Base-by-base conservation (phyloP, 768 basidiomycete species). In the Hygrophorus pudorinus region DNA sequence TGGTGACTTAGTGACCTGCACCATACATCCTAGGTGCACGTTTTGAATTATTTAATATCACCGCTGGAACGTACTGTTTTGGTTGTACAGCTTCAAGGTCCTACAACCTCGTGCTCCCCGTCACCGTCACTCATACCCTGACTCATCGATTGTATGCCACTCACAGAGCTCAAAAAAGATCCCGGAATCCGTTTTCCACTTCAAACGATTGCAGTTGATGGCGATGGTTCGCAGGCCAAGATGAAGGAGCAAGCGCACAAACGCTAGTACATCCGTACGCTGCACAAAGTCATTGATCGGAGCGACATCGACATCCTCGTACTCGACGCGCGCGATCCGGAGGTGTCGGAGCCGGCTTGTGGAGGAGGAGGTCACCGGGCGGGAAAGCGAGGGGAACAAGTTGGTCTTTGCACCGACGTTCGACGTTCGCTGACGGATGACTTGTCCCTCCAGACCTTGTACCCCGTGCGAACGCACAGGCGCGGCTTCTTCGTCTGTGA, bases 301-400 rank as follows among this genome's bases (percentile, higher is more conserved):
- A 83, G 85, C 50, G 93, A 98, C 58, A 85, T 99, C 27, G 65
- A 97, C 40, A 71, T 98, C 36, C 81, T 86, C 29, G 87, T 90
- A 0, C 71, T 98, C 12, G 94, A 98, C 64, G 93, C 93, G 1
- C 70, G 94, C 32, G 94, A 98, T 67, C 94, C 96, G 2, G 85
- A 94, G 47, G 93, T 93, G 90, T 33, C 65, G 94, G 51, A 94
- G 90, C 62, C 72, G 84, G 41, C 71, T 94, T 30, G 91, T 98
- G 3, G 96, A 99, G 60, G 89, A 94, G 56, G 93, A 96, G 59
- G 91, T 96, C 0, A 70, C 85, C 36, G 69, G 88, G 50, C 72
- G 86, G 29, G 91, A 93, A 58, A 68, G 67, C 16, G 87, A 94
- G 50, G 87, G 92, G 6, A 99, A 99, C 70, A 86, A 80, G 58